Conservation (phyloP, 1,284 basidiomycete genomes). For the Ceratobasidium sp. region DNA sequence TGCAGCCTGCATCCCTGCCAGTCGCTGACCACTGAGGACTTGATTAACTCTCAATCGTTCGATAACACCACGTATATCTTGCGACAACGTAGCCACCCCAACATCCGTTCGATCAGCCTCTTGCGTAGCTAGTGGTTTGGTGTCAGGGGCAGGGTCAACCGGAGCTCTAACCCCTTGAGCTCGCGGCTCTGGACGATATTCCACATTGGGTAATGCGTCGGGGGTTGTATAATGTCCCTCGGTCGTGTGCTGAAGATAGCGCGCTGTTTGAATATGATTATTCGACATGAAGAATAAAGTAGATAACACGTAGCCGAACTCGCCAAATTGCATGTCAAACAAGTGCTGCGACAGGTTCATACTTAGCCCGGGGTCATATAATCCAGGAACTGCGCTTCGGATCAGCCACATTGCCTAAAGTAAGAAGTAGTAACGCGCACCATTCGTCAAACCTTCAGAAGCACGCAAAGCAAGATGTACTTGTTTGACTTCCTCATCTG, state of each 20-base stretch:
- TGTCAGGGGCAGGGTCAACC: no score
- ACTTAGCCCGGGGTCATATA: neutral
- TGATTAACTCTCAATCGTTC: no score
- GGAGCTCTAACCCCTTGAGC: no score
- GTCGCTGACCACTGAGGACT: no score
- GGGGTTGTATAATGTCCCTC: neutral
- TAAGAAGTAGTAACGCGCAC: neutral
- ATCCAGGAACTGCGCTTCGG: neutral
- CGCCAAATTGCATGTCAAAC: conserved; percentile 6
- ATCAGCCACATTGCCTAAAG: neutral
- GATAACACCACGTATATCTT: no score
- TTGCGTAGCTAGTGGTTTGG: no score
- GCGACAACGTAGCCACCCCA: no score
- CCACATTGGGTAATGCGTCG: no score
- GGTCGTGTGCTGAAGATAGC: neutral
- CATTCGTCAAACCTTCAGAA: neutral
- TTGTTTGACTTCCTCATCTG: neutral
- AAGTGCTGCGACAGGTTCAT: conserved; percentile 14
- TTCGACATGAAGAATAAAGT: neutral
- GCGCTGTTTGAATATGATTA: neutral
- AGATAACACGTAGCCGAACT: neutral
- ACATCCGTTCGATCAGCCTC: no score
- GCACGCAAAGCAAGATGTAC: neutral
- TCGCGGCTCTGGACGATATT: no score
- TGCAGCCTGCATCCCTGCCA: no score